Evolutionary conservation across 2,329 filamentous ascomycete genomes (phyloP), one percentile per base, ranked within the genome.

Genomic region (Paraconiothyrium brasiliense): DNA sequence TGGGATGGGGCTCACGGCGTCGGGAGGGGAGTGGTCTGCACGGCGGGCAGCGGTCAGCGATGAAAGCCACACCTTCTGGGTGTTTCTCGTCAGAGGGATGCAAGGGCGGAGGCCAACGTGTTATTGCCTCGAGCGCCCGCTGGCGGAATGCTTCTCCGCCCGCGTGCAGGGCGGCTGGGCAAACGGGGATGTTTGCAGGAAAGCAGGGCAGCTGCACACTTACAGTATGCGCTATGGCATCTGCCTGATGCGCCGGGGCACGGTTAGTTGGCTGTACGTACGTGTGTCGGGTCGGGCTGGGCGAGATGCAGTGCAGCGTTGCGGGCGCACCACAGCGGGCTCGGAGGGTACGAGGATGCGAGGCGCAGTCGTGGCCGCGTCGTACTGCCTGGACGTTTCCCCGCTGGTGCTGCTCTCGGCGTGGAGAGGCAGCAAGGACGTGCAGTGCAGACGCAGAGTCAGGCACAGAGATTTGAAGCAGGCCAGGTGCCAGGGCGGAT

Each of bases 21-120:
- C 14, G 59, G 49, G 32, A 48, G 35, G 43, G 56, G 27, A 54
- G 37, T 30, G 52, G 51, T 49, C 49, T 59, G 57, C 20, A 44
- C 35, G 44, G 51, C 43, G 58, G 54, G 54, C 54, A 56, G 56
- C 47, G 50, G 48, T 51, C 48, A 51, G 49, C 49, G 48, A 32
- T 46, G 59, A 20, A 22, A 24, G 30, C 32, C n/a, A 56, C 20
- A 43, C 20, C 10, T 10, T 39, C 51, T 32, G 2, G 57, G 32
- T 37, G 55, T 39, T 39, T 32, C 16, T 54, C 39, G 37, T 43
- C 41, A 24, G 27, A 46, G 54, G 43, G 41, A 58, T 39, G 59
- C 54, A 61, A 65, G 60, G 58, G 55, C 52, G 61, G 44, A 49
- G 27, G 55, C 35, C 60, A 61, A 58, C 49, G 55, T 61, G 55